Base-by-base conservation (phyloP, 495 filamentous ascomycete genomes). In the Talaromyces liani region DNA sequence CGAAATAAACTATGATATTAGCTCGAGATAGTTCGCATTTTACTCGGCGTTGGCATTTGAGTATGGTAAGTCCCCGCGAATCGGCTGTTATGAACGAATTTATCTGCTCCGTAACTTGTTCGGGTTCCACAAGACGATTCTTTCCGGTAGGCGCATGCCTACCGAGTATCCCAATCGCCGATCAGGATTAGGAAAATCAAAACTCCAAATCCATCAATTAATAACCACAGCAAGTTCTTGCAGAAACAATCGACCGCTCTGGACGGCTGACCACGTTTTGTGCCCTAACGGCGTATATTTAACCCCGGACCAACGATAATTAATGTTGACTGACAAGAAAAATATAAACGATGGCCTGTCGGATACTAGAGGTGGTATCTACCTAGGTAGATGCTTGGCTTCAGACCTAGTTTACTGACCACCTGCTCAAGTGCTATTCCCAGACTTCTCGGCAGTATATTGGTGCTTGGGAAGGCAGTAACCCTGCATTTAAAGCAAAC, bases 241-340 rank as follows among this genome's bases (percentile, higher is more conserved):
- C 24, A 56, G 53, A 27, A 14, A 27, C 22, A 24, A 14, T 56
- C 22, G 53, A 56, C 53, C 53, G 53, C 53, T 27, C 16, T 56
- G 22, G 53, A 49, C 22, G 24, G 53, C 53, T 56, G 53, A 56
- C 53, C 53, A 56, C 53, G 53, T 56, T 56, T 56, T 56, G n/a
- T 49, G 53, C 20, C 53, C 24, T 27, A 56, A 27, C 53, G 53
- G 20, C 20, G n/a, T 29, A 7, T 27, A 29, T 29, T 31, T 7
- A 14, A 29, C n/a, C n/a, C n/a, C 2, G n/a, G 53, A 31, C 53
- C 14, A 14, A 56, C 49, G 2, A 20, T 9, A 16, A 10, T 54
- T 12, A 22, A 54, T 18, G 47, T 18, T 10, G 8, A 22, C 18
- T 24, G 12, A 10, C 6, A 24, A 14, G 16, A n/a, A 45, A 45